phyloP scores from a whole-genome alignment of 2,329 filamentous ascomycete species.

The Colletotrichum euphorbiae region DNA sequence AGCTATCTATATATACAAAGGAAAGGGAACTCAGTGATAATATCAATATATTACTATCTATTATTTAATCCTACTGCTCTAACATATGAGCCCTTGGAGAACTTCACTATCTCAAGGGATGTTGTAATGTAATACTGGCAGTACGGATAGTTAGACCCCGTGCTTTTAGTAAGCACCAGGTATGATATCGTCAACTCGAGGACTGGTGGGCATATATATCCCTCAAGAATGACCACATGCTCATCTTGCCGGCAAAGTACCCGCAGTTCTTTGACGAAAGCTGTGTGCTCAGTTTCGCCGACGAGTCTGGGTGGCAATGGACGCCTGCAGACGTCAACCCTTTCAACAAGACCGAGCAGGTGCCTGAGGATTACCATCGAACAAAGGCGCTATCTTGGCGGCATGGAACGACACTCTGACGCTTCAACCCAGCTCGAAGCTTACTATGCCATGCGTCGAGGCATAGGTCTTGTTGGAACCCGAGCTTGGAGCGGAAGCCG shows the following conservation, averaged over 20 bases:
- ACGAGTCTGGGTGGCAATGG: slow-evolving; percentile 56
- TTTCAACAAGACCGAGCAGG: slow-evolving; percentile 54
- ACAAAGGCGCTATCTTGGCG: slow-evolving; percentile 53
- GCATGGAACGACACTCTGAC: slow-evolving; percentile 62
- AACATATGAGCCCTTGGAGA: slow-evolving; percentile 55
- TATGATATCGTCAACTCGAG: slow-evolving; percentile 58
- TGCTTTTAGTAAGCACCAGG: slow-evolving; percentile 50
- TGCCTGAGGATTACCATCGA: slow-evolving; percentile 46
- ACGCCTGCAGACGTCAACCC: slow-evolving; percentile 57
- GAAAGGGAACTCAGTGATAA: too few relatives aligned
- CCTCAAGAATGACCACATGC: slow-evolving; percentile 63
- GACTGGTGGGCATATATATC: slow-evolving; percentile 67
- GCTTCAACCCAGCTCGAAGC: slow-evolving; percentile 60
- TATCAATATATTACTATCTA: too few relatives aligned
- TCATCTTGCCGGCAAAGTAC: slow-evolving; percentile 58
- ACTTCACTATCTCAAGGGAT: slow-evolving; percentile 52
- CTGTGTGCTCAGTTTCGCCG: slow-evolving; percentile 58
- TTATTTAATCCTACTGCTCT: too few relatives aligned
- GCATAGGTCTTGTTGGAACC: slow-evolving; percentile 55
- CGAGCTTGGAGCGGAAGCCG: slow-evolving; percentile 55
- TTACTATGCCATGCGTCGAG: slow-evolving; percentile 59
- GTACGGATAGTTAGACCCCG: slow-evolving; percentile 54
- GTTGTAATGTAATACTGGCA: slow-evolving; percentile 59
- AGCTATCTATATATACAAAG: too few relatives aligned
- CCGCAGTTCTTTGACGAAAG: slow-evolving; percentile 59